Conservation (phyloP, 2,329 filamentous ascomycete species). For the Dothiorella sarmentorum region DNA sequence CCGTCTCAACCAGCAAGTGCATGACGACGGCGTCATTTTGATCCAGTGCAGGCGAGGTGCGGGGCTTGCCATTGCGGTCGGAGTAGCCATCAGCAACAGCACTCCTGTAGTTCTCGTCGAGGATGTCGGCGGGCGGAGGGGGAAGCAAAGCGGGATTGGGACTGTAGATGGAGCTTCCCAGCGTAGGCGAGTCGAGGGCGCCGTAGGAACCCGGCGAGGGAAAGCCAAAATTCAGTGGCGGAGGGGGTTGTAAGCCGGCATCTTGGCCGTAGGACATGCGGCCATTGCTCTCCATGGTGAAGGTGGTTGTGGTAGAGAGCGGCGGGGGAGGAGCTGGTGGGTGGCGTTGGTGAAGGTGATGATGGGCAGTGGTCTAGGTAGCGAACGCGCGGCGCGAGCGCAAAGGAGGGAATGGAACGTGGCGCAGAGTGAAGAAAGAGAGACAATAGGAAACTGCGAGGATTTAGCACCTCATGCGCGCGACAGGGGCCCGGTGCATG, state of each 20-base stretch:
- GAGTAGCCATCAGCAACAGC: conserved; percentile 27
- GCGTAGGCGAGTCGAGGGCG: conserved; percentile 28
- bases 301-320: neutral
- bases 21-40: conserved; percentile 66
- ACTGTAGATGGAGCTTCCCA: conserved; percentile 11
- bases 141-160: conserved; percentile 32
- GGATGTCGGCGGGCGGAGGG: conserved; percentile 32
- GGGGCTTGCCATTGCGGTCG: conserved; percentile 30
- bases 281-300: conserved; percentile 32
- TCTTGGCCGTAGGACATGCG: conserved; percentile 7
- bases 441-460: neutral
- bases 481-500: neutral
- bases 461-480: neutral
- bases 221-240: conserved; percentile 22
- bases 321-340: neutral
- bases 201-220: conserved; percentile 35
- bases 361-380: neutral
- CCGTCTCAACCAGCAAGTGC: conserved; percentile 90
- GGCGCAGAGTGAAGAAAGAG: neutral
- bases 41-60: conserved; percentile 31
- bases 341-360: neutral
- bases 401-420: conserved; percentile 3
- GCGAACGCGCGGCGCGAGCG: conserved; percentile 3
- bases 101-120: conserved; percentile 31
- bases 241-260: conserved; percentile 2